Base-by-base conservation (phyloP, 306 rosid species). In the Echinosophora koreensis region DNA sequence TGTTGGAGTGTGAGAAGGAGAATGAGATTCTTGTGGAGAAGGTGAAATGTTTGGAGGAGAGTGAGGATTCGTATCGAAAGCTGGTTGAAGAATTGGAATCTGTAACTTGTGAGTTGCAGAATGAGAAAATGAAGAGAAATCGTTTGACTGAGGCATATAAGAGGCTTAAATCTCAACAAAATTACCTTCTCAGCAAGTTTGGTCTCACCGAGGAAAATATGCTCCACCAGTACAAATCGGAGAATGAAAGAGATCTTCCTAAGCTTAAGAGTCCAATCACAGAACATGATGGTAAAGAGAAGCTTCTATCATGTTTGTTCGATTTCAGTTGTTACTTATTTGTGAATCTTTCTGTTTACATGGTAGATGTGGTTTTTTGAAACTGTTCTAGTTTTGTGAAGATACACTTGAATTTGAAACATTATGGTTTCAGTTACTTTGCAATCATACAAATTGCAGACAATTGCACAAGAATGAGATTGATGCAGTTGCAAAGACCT, bases 161-260 rank as follows among this genome's bases (percentile, higher is more conserved):
- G 81, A 89, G 79, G 52, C 88, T 92, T 37, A 92, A 89, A 77
- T 90, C 97, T 72, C 96, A 92, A 61, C 75, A 92, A 51, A 80
- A 68, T 78, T 95, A 65, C 47, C 90, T 95, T 52, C 77, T 85
- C 15, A 39, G 66, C 39, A 92, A 92, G 86, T 32, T 44, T 80
- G 96, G 96, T 74, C 92, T 90, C 39, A 82, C 79, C 1, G 59
- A 46, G 22, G 93, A 92, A 34, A 86, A 81, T 74, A 89, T 86
- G 97, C 39, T 73, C 66, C 71, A 69, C 38, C 77, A 63, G 22
- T 69, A 16, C 67, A 87, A 79, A 50, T 16, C 27, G 49, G 86
- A 74, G 73, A 77, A 65, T 57, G 96, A 46, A 71, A 81, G 57
- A 41, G 88, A 84, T 76, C 60, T 84, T 32, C 8, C 27, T 18